Conservation (phyloP, 495 filamentous ascomycete species). For the Penicillium antarcticum region DNA sequence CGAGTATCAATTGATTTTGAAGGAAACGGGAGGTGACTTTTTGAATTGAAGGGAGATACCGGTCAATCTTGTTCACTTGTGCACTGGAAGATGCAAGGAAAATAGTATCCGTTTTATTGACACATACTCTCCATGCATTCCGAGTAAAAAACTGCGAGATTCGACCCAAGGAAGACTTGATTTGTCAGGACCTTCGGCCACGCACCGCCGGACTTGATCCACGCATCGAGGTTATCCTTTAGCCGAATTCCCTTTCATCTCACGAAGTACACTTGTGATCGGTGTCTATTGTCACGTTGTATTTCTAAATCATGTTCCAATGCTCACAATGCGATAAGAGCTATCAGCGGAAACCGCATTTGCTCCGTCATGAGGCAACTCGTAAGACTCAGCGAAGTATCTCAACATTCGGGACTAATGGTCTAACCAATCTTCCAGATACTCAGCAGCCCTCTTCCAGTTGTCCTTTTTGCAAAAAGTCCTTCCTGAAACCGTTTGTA, state of each 20-base stretch:
- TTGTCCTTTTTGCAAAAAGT: constrained; percentile 38
- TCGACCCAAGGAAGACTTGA: neutral
- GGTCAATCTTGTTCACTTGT: no score
- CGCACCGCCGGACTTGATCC: neutral
- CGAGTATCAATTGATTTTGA: constrained; percentile 10
- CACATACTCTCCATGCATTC: no score
- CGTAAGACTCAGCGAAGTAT: constrained; percentile 15
- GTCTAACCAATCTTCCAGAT: constrained; percentile 26
- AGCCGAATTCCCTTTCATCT: neutral
- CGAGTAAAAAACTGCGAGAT: no score
- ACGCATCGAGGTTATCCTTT: neutral
- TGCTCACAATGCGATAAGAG: constrained; percentile 31
- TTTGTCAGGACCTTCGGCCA: neutral
- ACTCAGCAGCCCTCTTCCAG: constrained; percentile 20
- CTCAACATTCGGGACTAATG: neutral
- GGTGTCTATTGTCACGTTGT: no score
- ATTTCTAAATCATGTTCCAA: constrained; percentile 24
- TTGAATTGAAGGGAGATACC: neutral
- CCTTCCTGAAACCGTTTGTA: constrained; percentile 31
- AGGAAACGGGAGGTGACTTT: constrained; percentile 15
- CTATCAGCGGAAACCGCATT: constrained; percentile 31
- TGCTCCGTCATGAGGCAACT: constrained; percentile 30
- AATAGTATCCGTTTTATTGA: no score
- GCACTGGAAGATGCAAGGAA: no score
- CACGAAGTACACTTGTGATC: no score